Evolutionary conservation across 352 stramenopile species (phyloP).

Genomic region (Globisporangium takayamanum): DNA sequence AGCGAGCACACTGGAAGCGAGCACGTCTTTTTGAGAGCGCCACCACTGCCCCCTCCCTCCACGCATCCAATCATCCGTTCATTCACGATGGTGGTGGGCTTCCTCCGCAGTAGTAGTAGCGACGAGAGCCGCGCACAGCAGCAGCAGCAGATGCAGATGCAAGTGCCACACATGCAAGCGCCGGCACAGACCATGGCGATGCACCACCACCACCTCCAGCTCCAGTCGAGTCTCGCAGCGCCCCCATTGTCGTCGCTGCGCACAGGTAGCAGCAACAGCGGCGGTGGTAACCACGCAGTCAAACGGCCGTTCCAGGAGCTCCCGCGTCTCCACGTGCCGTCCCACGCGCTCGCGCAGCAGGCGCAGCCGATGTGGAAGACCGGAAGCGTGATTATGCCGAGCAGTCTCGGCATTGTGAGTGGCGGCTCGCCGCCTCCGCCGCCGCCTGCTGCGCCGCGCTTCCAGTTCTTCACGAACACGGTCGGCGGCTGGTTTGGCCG

Average conservation of each 20-base stretch:
- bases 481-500: constrained; percentile 13
- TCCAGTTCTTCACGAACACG: constrained; percentile 14
- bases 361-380: constrained; percentile 47
- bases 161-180: background rate
- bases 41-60: background rate
- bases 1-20: background rate
- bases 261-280: no score
- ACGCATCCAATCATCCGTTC: background rate
- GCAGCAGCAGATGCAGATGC: background rate
- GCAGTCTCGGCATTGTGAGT: constrained; percentile 13
- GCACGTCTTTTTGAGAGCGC: background rate
- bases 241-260: background rate
- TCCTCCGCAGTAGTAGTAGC: background rate
- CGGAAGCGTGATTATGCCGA: constrained; percentile 21
- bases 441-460: constrained; percentile 18
- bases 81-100: background rate
- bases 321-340: constrained; percentile 54
- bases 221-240: background rate
- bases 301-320: constrained; percentile 49
- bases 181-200: background rate
- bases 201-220: background rate
- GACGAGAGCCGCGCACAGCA: background rate
- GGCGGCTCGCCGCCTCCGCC: constrained; percentile 10
- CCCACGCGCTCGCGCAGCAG: constrained; percentile 49
- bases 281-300: background rate